These are phyloP conservation scores for Boletus rubroflammeus DNA, from an alignment of 768 basidiomycete genomes.

Conservation along the genomic window DNA sequence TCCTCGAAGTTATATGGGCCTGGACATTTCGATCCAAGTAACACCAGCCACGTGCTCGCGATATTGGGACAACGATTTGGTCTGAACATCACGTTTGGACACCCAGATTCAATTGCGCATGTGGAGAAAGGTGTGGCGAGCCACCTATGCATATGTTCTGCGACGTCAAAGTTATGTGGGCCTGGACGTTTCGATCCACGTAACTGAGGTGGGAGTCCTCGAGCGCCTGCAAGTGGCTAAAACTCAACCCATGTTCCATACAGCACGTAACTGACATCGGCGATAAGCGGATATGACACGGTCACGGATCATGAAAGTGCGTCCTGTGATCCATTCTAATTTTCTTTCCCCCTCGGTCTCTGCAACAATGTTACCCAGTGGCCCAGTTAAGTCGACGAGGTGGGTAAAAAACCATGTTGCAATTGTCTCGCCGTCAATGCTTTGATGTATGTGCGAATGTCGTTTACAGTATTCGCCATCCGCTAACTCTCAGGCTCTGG, in stretches of 20 bases:
- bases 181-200: too few relatives aligned
- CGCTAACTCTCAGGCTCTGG: background rate
- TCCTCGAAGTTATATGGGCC: background rate
- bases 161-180: too few relatives aligned
- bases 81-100: background rate
- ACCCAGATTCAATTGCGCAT: background rate
- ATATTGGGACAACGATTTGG: background rate
- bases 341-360: background rate
- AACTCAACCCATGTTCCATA: background rate
- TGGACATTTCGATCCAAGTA: background rate
- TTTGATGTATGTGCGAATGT: too few relatives aligned
- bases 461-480: background rate
- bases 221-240: background rate
- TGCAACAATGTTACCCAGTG: background rate
- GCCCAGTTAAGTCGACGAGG: background rate
- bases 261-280: background rate
- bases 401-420: background rate
- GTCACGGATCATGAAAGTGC: background rate
- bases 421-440: background rate
- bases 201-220: too few relatives aligned
- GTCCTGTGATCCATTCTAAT: background rate
- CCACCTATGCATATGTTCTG: background rate
- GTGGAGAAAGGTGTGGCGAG: background rate
- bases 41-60: background rate
- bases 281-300: background rate